These are phyloP conservation scores for Mycena indigotica DNA, from an alignment of 768 basidiomycete species.

Conservation along the genomic window DNA sequence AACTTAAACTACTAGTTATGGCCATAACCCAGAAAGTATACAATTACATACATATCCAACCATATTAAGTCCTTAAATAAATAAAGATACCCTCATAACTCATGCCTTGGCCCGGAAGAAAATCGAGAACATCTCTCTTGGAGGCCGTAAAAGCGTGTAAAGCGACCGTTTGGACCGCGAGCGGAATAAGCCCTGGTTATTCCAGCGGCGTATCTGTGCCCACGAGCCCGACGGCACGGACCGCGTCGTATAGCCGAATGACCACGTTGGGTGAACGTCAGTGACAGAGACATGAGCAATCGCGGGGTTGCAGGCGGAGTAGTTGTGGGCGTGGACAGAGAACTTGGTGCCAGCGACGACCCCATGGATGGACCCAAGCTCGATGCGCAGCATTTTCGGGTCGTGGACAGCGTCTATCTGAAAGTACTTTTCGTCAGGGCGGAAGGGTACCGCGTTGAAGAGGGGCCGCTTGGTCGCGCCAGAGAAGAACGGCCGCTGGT, in stretches of 20 bases:
- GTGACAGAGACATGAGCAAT: slow-evolving; percentile 53
- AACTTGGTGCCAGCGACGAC: slow-evolving; percentile 66
- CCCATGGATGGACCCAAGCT: slow-evolving; percentile 63
- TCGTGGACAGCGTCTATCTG: slow-evolving; percentile 44
- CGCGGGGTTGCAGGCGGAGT: slow-evolving; percentile 54
- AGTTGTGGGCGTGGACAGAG: slow-evolving; percentile 63
- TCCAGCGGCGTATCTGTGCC: slow-evolving; percentile 55
- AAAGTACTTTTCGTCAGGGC: slow-evolving; percentile 49
- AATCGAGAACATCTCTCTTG: background rate
- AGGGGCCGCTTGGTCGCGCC: slow-evolving; percentile 52
- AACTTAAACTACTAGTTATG: too few relatives aligned
- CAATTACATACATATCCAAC: background rate
- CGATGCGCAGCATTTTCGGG: slow-evolving; percentile 45
- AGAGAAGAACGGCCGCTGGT: slow-evolving; percentile 53
- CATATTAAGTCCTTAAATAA: background rate
- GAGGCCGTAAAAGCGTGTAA: background rate
- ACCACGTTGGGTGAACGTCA: slow-evolving; percentile 62
- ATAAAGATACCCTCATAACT: background rate
- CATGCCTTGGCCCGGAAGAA: background rate
- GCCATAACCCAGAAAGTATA: too few relatives aligned
- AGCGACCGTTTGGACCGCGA: slow-evolving; percentile 8
- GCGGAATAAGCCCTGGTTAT: slow-evolving; percentile 56
- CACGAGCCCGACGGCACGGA: slow-evolving; percentile 46
- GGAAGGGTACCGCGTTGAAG: slow-evolving; percentile 61
- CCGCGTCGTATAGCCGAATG: slow-evolving; percentile 45